Percentiles rank a stretch among this genome's conserved stretches.
Conservation (phyloP, 2,329 filamentous ascomycete genomes). For the Eurotiales sp. region DNA sequence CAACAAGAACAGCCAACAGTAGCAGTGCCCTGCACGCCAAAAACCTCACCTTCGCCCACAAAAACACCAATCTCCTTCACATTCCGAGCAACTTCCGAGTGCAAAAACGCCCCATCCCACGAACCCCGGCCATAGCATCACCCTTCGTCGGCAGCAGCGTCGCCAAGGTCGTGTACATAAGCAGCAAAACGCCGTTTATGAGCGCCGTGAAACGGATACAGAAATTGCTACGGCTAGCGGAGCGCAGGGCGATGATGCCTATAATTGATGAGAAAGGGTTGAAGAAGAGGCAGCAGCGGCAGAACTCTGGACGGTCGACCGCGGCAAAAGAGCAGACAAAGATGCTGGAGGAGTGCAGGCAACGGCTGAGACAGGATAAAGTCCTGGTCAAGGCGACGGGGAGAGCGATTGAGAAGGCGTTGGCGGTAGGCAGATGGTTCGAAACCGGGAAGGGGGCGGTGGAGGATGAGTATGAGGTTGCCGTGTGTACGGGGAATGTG, state of each 20-base stretch:
- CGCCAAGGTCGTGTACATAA: slow-evolving; percentile 57
- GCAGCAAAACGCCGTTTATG: slow-evolving; percentile 53
- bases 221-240: slow-evolving; percentile 50
- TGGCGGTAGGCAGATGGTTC: slow-evolving; percentile 56
- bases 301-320: not conserved
- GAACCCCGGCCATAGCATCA: slow-evolving; percentile 51
- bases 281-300: not conserved
- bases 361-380: slow-evolving; percentile 42
- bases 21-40: not conserved
- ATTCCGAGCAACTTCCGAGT: slow-evolving; percentile 30
- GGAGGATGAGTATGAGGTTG: slow-evolving; percentile 47
- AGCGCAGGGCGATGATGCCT: slow-evolving; percentile 47
- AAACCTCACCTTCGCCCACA: slow-evolving; percentile 4
- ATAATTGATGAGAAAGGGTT: slow-evolving; percentile 14
- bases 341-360: slow-evolving; percentile 30
- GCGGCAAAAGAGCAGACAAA: not conserved
- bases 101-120: slow-evolving; percentile 57
- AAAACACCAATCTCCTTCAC: slow-evolving; percentile 9
- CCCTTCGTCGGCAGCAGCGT: slow-evolving; percentile 48
- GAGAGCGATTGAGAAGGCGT: slow-evolving; percentile 54
- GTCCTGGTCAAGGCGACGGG: slow-evolving; percentile 59
- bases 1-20: not conserved
- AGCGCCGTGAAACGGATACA: slow-evolving; percentile 58
- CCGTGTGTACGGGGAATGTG: slow-evolving; percentile 54
- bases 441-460: slow-evolving; percentile 30